Evolutionary conservation across 164 flowering plant genomes (phyloP).

Genomic region (Vitis rotundifolia): DNA sequence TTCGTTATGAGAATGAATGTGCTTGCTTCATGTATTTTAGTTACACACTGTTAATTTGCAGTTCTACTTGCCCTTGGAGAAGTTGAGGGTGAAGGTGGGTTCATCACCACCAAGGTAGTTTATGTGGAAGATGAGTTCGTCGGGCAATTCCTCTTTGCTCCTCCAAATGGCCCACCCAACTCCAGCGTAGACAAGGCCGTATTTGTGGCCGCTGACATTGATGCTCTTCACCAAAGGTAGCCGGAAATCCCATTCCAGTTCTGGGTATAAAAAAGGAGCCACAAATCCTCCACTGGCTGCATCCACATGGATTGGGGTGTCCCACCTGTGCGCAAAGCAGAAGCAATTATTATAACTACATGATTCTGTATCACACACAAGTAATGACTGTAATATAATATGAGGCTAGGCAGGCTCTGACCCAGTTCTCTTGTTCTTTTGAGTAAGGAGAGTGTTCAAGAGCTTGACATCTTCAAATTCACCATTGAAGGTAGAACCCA

Average conservation of each 20-base stretch:
- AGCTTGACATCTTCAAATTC: conserved; percentile 48
- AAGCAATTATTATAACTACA: too few relatives aligned
- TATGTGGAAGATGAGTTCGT: too few relatives aligned
- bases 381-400: too few relatives aligned
- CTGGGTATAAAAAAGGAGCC: neutral
- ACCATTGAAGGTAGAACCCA: conserved; percentile 39
- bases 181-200: neutral
- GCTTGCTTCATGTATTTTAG: too few relatives aligned
- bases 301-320: conserved; percentile 1
- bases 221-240: neutral
- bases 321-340: neutral
- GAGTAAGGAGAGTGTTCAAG: conserved; percentile 29
- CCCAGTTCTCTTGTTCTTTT: conserved; percentile 44
- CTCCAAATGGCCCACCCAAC: conserved; percentile 1
- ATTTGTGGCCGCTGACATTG: neutral
- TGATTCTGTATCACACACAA: too few relatives aligned
- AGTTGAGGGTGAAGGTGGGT: too few relatives aligned
- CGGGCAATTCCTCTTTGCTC: too few relatives aligned
- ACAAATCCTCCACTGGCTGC: neutral
- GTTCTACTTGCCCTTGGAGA: too few relatives aligned
- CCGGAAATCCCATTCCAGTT: conserved; percentile 8
- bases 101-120: too few relatives aligned
- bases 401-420: neutral
- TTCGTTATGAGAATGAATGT: too few relatives aligned
- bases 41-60: too few relatives aligned